These are phyloP conservation scores for Hymenoscyphus repandus DNA, from an alignment of 2,329 filamentous ascomycete species.

Conservation along the genomic window DNA sequence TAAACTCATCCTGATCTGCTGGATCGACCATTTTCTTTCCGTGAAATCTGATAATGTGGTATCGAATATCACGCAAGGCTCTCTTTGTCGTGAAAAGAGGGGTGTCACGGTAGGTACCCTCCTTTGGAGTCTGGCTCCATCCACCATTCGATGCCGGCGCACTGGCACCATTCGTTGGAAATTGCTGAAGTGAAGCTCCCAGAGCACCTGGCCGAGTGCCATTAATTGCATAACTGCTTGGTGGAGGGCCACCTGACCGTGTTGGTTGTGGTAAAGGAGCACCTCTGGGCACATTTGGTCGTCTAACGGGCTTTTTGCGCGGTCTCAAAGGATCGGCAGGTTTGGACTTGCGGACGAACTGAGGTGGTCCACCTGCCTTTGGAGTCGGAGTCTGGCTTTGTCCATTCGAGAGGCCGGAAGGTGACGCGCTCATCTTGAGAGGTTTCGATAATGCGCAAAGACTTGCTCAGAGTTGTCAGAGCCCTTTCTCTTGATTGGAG, in stretches of 20 bases:
- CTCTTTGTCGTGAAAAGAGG: conserved; percentile 81
- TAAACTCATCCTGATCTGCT: conserved; percentile 69
- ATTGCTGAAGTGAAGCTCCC: conserved; percentile 4
- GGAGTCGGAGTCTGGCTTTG: conserved; percentile 40
- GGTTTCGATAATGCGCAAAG: too few species aligned
- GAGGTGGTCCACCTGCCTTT: conserved; percentile 35
- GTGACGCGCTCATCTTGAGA: conserved; percentile 36
- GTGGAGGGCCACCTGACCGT: conserved; percentile 14
- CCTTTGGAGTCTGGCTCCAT: conserved; percentile 41
- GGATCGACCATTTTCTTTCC: conserved; percentile 62
- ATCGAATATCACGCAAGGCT: conserved; percentile 72
- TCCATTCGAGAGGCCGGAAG: conserved; percentile 40
- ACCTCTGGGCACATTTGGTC: conserved; percentile 30
- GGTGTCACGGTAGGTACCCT: conserved; percentile 43
- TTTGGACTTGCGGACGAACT: conserved; percentile 43
- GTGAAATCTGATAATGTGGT: conserved; percentile 78
- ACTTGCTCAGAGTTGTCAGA: neutral
- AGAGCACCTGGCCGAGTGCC: conserved; percentile 9
- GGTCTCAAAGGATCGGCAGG: conserved; percentile 59
- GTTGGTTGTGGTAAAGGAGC: conserved; percentile 17
- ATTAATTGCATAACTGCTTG: conserved; percentile 17
- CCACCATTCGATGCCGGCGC: conserved; percentile 33
- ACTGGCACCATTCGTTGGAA: conserved; percentile 23
- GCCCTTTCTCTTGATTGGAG: too few species aligned
- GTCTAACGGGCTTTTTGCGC: conserved; percentile 45